A percentile compares a stretch with the other conserved stretches of the same genome.
Conservation (phyloP, 2,329 filamentous ascomycete genomes). For the Zymoseptoria pseudotritici region DNA sequence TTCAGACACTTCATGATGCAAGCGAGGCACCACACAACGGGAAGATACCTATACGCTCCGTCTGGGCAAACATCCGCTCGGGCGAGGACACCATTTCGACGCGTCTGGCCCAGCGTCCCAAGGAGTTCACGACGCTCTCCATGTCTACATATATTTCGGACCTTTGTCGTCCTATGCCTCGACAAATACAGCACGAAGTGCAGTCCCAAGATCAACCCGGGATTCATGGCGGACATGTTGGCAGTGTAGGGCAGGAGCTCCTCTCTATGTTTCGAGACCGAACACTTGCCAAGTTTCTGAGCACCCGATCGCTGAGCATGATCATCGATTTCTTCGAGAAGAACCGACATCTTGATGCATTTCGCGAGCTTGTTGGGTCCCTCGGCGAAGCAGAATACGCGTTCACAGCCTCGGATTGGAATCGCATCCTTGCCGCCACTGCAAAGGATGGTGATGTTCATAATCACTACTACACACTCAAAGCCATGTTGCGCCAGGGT, state of each 20-base stretch:
- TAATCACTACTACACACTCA: slow-evolving; percentile 22
- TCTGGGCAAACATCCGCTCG: slow-evolving; percentile 7
- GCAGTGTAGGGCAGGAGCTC: slow-evolving; percentile 10
- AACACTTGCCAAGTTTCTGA: slow-evolving; percentile 8
- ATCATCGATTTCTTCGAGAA: slow-evolving; percentile 18
- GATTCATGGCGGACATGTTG: slow-evolving; percentile 5
- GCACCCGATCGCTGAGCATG: slow-evolving; percentile 10
- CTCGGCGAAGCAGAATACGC: slow-evolving; percentile 11
- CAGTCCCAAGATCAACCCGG: not conserved
- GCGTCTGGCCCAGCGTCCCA: not conserved
- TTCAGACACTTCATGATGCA: not conserved
- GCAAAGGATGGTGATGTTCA: slow-evolving; percentile 19
- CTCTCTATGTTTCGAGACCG: slow-evolving; percentile 11
- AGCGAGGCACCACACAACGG: not conserved
- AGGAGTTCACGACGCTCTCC: not conserved
- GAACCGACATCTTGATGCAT: slow-evolving; percentile 11
- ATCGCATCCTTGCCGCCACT: slow-evolving; percentile 18
- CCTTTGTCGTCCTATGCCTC: not conserved
- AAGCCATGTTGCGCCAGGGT: slow-evolving; percentile 18
- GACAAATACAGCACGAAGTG: not conserved
- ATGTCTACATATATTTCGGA: not conserved
- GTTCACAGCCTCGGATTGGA: slow-evolving; percentile 15
- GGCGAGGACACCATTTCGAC: not conserved
- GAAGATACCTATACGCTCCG: slow-evolving; percentile 1
- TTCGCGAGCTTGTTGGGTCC: slow-evolving; percentile 13